These are phyloP conservation scores for Zygosaccharomyces bailii DNA, from an alignment of 805 yeast species.

Conservation along the genomic window DNA sequence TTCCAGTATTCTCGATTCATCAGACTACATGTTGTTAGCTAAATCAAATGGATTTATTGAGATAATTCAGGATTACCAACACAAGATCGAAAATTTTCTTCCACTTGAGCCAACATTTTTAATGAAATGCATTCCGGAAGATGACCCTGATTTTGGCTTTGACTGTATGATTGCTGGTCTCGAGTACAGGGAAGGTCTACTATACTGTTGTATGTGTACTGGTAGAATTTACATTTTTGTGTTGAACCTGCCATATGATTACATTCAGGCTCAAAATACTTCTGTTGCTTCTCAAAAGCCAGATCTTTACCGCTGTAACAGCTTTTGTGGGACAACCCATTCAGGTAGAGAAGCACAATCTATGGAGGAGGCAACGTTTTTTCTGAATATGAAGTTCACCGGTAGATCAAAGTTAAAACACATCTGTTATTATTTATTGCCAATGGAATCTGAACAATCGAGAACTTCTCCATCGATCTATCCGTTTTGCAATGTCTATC, in stretches of 20 bases:
- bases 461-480: conserved; percentile 12
- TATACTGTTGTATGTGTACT: conserved; percentile 27
- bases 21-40: conserved; percentile 31
- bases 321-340: neutral
- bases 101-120: conserved; percentile 20
- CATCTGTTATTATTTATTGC: conserved; percentile 24
- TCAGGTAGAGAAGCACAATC: conserved; percentile 14
- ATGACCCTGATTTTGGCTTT: conserved; percentile 9
- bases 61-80: conserved; percentile 25
- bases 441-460: conserved; percentile 18
- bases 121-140: conserved; percentile 27
- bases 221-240: conserved; percentile 28
- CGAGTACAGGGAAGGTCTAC: conserved; percentile 26
- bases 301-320: conserved; percentile 6
- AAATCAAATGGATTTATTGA: conserved; percentile 32
- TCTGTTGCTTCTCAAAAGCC: conserved; percentile 6
- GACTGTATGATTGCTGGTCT: conserved; percentile 23
- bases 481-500: conserved; percentile 11
- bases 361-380: conserved; percentile 16
- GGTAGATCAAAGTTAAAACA: conserved; percentile 21
- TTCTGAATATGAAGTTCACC: conserved; percentile 14
- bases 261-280: conserved; percentile 21
- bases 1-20: conserved; percentile 15
- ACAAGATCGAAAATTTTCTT: conserved; percentile 13
- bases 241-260: conserved; percentile 28